Evolutionary conservation across 345 rosid genomes (phyloP).

Genomic region (Lepidium aucheri): DNA sequence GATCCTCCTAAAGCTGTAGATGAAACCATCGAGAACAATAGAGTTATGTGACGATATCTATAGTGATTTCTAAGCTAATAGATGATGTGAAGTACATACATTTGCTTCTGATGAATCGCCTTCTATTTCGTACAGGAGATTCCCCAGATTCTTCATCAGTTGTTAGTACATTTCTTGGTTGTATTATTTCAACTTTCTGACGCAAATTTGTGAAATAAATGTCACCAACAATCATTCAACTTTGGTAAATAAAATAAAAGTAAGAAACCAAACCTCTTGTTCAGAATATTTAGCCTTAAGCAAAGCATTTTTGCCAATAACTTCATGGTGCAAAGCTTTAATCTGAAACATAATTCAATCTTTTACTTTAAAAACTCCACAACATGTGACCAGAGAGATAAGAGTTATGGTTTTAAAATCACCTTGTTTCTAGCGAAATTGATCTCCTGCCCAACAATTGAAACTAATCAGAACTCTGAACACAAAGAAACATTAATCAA

Average conservation of each 20-base stretch:
- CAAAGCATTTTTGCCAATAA: conserved; percentile 16
- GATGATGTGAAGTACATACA: background rate
- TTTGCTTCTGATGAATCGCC: conserved; percentile 15
- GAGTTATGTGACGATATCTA: background rate
- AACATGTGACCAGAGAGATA: background rate
- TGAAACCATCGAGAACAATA: background rate
- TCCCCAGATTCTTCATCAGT: background rate
- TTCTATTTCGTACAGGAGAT: conserved; percentile 6
- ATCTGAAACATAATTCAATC: conserved; percentile 3
- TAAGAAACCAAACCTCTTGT: conserved; percentile 12
- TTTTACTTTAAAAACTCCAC: background rate
- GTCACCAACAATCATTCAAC: background rate
- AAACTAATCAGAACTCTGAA: background rate
- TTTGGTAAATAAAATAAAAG: background rate
- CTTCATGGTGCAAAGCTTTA: conserved; percentile 18
- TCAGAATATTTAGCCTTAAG: conserved; percentile 6
- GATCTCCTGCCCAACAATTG: conserved; percentile 7
- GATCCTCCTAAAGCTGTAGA: conserved; percentile 52
- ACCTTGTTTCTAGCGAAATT: conserved; percentile 22
- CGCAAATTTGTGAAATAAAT: background rate
- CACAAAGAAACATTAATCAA: background rate
- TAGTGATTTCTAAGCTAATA: background rate
- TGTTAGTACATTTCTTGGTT: background rate
- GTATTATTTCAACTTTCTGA: conserved; percentile 1
- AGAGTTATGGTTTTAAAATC: background rate